A percentile compares a stretch with the other conserved stretches of the same genome.
These are phyloP conservation scores for Helianthus tuberosus DNA, from an alignment of 129 eudicot species.

Conservation along the genomic window DNA sequence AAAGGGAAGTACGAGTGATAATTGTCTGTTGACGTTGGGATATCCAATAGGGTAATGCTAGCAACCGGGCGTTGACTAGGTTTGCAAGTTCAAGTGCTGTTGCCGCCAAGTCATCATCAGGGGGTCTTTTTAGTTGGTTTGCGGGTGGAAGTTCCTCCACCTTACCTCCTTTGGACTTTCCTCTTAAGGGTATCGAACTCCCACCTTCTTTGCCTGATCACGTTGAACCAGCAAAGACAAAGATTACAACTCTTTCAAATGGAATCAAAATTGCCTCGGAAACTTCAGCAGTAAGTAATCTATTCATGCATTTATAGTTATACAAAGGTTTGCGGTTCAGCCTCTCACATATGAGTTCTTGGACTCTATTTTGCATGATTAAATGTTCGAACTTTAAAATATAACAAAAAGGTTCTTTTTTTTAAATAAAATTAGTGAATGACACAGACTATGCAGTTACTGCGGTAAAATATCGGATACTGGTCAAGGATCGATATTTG, in stretches of 20 bases:
- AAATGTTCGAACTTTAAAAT: background rate
- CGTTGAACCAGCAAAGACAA: slow-evolving; percentile 74
- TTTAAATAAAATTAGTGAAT: background rate
- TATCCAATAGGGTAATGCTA: slow-evolving; percentile 58
- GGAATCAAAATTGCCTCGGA: slow-evolving; percentile 90
- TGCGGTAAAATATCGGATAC: too few species aligned
- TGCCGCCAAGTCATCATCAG: slow-evolving; percentile 69
- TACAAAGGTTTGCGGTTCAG: background rate
- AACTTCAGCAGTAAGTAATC: slow-evolving; percentile 64
- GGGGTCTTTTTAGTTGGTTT: slow-evolving; percentile 76
- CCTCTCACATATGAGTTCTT: background rate
- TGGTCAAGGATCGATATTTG: too few species aligned
- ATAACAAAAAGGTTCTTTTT: background rate
- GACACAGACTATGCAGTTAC: background rate
- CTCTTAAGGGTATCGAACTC: slow-evolving; percentile 63
- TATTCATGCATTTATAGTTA: background rate
- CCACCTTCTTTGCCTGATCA: slow-evolving; percentile 83
- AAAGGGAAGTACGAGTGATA: background rate
- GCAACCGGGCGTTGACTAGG: slow-evolving; percentile 52
- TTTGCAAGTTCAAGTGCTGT: slow-evolving; percentile 82
- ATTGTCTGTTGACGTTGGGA: slow-evolving; percentile 16
- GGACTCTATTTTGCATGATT: background rate
- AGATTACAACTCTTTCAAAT: slow-evolving; percentile 78
- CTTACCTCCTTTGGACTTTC: slow-evolving; percentile 72
- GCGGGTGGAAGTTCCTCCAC: slow-evolving; percentile 57